Base-by-base conservation (phyloP, 176 grass and related monocot species). In the Otatea glauca region DNA sequence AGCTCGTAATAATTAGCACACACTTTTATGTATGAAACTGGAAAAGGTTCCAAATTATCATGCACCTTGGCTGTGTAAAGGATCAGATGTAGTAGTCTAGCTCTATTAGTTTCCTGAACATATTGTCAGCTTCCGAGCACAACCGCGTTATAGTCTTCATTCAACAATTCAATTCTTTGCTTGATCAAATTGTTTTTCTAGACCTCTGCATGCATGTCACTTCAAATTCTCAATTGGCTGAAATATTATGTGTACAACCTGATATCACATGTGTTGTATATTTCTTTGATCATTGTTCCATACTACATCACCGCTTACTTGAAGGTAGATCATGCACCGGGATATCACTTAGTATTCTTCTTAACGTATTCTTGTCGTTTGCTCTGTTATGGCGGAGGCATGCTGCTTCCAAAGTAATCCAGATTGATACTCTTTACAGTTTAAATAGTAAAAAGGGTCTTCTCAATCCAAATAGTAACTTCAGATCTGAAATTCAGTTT, bases 201-300 rank as follows among this genome's bases (percentile, higher is more conserved):
- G 35, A 14, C 50, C 59, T 41, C 5, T 32, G 82, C 38, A 66
- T 7, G 17, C 38, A 66, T 7, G 17, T 67, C 6, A 60, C 48
- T 58, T 48, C 37, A 87, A 23, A 9, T 69, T 24, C 42, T 23
- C n/a, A 12, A 29, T 49, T 78, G 5, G 15, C 27, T 86, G 5
- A n/a, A 11, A 38, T 41, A 11, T 73, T 44, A 60, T 51, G 62
- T 29, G 1, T 50, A 69, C 49, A 85, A 11, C 76, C 20, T 75
- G 62, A 87, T 87, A 90, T 90, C 84, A 83, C 88, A 90, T 87
- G 84, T 81, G 41, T 32, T 39, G 3, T 56, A 37, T 79, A 41
- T 77, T 73, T 67, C 5, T 78, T 18, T 27, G 47, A 25, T 55
- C 41, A 24, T 55, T 6, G 20, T 68, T 63, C 44, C 38, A 78